Evolutionary conservation across 768 basidiomycete genomes (phyloP), one percentile per base, ranked within the genome.

Genomic region (Suillus bovinus): DNA sequence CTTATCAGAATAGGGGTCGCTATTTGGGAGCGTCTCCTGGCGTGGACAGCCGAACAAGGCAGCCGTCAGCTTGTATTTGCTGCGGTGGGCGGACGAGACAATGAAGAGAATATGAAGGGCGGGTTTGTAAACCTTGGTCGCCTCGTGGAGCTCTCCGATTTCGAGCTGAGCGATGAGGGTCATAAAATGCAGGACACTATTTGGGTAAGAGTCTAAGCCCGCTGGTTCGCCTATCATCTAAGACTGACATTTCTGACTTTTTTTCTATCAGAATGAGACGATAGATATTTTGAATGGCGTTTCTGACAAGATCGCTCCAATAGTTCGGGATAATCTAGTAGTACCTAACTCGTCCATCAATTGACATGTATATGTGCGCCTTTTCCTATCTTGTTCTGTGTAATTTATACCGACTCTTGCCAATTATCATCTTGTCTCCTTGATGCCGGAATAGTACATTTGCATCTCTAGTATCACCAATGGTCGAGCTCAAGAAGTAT

Each of bases 181-280:
- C 31, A 33, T 33, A 33, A 52, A 22, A 67, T 70, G 57, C 72
- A 78, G 56, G 69, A 73, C n/a, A 65, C 55, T 36, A 36, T 77
- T 10, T 79, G 78, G 77, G 78, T 78, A 50, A 16, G 66, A 64
- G 76, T 17, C 6, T 16, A 39, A 39, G 38, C 63, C 5, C 22
- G 6, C 13, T 39, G 16, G 47, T 39, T 42, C 22, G 4, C 11
- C 1, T 1, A 2, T 13, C 4, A 17, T 13, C 36, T 2, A 4
- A 27, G 34, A 14, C 20, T 20, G 8, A 31, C 31, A 3, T 31
- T 31, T 31, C 9, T 33, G 14, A 14, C 20, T 0, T 9, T 6
- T 9, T 6, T 41, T 20, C 20, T 13, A 27, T 24, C 49, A 72
- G 70, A 59, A 47, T 16, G 70, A 72, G 31, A 67, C 67, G 0